phyloP scores from a whole-genome alignment of 78 protist species.

The Protostelium mycophagum region DNA sequence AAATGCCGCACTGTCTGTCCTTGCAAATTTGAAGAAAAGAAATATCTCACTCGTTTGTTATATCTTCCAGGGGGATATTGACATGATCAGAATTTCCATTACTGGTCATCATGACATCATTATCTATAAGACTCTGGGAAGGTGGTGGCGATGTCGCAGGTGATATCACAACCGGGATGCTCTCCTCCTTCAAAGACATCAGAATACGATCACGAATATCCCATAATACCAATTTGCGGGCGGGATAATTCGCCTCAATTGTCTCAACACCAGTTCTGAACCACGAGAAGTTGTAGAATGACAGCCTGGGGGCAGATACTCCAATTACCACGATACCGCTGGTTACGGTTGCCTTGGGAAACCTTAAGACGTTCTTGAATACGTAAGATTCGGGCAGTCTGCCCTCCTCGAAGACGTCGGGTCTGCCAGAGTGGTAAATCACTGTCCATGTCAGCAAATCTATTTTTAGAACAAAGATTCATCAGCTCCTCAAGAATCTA shows the following conservation, averaged over 20 bases:
- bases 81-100: too few species aligned
- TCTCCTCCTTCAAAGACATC: neutral
- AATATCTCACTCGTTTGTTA: too few species aligned
- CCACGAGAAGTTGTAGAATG: constrained; percentile 21
- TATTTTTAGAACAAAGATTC: too few species aligned
- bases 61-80: too few species aligned
- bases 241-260: neutral
- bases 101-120: too few species aligned
- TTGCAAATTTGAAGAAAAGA: too few species aligned
- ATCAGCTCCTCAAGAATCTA: neutral
- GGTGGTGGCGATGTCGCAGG: neutral
- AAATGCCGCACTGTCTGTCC: too few species aligned
- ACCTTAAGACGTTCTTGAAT: constrained; percentile 35
- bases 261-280: neutral
- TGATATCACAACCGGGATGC: neutral
- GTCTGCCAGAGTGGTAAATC: constrained; percentile 47
- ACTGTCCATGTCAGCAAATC: constrained; percentile 9
- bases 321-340: constrained; percentile 32
- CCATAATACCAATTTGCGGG: neutral
- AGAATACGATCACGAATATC: neutral
- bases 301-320: constrained; percentile 30
- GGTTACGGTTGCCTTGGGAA: constrained; percentile 23
- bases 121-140: too few species aligned
- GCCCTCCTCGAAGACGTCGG: constrained; percentile 34
- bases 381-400: constrained; percentile 39